A percentile compares a stretch with the other conserved stretches of the same genome.
Conservation (phyloP, 305 asterid species). For the Petunia hybrid region DNA sequence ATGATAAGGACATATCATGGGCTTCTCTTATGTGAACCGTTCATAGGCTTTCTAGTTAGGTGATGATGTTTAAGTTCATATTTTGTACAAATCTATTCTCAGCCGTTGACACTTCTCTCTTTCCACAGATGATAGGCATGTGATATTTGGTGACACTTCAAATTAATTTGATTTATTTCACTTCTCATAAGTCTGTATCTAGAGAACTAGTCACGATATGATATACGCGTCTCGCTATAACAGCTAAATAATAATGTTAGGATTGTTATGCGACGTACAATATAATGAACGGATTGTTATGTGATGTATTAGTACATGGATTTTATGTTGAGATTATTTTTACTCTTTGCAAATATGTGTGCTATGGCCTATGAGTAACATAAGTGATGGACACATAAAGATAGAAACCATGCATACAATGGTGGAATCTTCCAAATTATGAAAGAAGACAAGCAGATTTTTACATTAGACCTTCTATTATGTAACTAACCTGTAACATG, state of each 20-base stretch:
- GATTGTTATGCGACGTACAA: neutral
- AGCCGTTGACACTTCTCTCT: neutral
- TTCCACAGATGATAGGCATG: neutral
- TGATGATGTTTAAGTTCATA: neutral
- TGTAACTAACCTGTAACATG: constrained; percentile 29
- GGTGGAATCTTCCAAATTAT: constrained; percentile 20
- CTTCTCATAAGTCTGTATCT: neutral
- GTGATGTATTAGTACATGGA: neutral
- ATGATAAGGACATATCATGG: neutral
- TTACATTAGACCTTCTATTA: neutral
- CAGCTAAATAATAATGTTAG: neutral
- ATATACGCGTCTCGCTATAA: neutral
- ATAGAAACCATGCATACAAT: neutral
- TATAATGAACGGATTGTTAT: neutral
- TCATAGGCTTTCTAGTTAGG: neutral
- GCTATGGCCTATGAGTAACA: neutral
- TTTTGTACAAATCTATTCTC: neutral
- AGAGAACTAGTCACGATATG: neutral
- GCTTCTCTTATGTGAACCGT: neutral
- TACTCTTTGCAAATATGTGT: no score
- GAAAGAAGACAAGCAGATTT: constrained; percentile 36
- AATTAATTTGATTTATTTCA: neutral
- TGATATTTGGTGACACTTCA: neutral
- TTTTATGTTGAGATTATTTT: neutral
- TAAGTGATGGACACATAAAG: neutral